These are phyloP conservation scores for Angomonas deanei DNA, from an alignment of 208 protist species.

Conservation along the genomic window DNA sequence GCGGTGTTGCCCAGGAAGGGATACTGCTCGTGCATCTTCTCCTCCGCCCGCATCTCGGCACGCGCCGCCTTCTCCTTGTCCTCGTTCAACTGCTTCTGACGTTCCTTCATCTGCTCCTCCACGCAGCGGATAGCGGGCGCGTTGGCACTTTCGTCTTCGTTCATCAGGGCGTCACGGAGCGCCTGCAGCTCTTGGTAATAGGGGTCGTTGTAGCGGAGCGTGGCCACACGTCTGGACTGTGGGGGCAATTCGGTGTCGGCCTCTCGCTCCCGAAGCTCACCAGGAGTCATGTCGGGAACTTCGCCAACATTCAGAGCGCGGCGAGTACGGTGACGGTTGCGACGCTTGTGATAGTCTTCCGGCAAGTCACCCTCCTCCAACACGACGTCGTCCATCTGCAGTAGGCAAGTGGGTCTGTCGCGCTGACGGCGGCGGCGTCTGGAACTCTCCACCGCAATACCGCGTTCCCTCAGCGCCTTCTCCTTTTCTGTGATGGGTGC, in stretches of 20 bases:
- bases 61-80: conserved; percentile 11
- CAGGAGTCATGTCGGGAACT: conserved; percentile 10
- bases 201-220: conserved; percentile 18
- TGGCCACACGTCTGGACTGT: conserved; percentile 8
- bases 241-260: conserved; percentile 16
- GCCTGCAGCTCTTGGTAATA: conserved; percentile 51
- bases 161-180: conserved; percentile 22
- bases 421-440: conserved; percentile 18
- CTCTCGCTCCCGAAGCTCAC: conserved; percentile 20
- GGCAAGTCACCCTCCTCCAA: conserved; percentile 18
- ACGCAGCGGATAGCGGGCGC: conserved; percentile 28
- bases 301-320: conserved; percentile 12
- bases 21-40: conserved; percentile 12
- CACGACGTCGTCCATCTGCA: conserved; percentile 24
- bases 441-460: conserved; percentile 17
- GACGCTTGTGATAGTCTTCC: conserved; percentile 21
- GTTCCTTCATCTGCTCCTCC: conserved; percentile 37
- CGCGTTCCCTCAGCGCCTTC: conserved; percentile 20
- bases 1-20: conserved; percentile 15
- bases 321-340: conserved; percentile 16
- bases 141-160: conserved; percentile 26
- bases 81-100: conserved; percentile 18
- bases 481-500: conserved; percentile 16
- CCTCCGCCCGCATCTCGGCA: conserved; percentile 16
- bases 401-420: conserved; percentile 17